Evolutionary conservation across 2,329 filamentous ascomycete species (phyloP).

Genomic region (Cladosporium halotolerans): DNA sequence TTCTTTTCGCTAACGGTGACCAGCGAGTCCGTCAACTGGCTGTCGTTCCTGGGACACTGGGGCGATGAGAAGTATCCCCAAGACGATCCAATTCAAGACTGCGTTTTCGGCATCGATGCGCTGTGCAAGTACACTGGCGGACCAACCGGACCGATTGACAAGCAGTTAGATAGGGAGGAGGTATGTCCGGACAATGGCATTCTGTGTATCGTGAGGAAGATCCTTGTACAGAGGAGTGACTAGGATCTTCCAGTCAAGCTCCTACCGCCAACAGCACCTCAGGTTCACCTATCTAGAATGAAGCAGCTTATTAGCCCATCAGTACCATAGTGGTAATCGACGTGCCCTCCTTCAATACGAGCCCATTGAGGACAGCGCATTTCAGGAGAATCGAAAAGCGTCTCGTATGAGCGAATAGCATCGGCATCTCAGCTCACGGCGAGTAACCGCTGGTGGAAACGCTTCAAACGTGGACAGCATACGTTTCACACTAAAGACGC

Average conservation of each 20-base stretch:
- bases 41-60: conserved; percentile 55
- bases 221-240: conserved; percentile 13
- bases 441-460: too few relatives aligned
- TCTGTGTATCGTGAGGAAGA: conserved; percentile 31
- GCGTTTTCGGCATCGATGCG: conserved; percentile 32
- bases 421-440: too few relatives aligned
- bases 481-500: too few relatives aligned
- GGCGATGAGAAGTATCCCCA: conserved; percentile 54
- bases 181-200: conserved; percentile 51
- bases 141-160: conserved; percentile 56
- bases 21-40: conserved; percentile 45
- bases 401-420: too few relatives aligned
- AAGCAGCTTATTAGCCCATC: too few relatives aligned
- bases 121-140: conserved; percentile 48
- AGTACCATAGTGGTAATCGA: too few relatives aligned
- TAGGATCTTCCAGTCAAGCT: not conserved
- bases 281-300: too few relatives aligned
- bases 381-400: too few relatives aligned
- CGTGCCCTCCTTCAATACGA: too few relatives aligned
- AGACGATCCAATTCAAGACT: conserved; percentile 45
- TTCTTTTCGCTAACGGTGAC: conserved; percentile 18
- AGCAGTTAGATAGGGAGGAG: conserved; percentile 49
- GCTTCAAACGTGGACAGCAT: too few relatives aligned
- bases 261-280: too few relatives aligned
- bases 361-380: too few relatives aligned